phyloP scores from a whole-genome alignment of 1,139 yeast genomes.

The Scheffersomyces cryptocercus region DNA sequence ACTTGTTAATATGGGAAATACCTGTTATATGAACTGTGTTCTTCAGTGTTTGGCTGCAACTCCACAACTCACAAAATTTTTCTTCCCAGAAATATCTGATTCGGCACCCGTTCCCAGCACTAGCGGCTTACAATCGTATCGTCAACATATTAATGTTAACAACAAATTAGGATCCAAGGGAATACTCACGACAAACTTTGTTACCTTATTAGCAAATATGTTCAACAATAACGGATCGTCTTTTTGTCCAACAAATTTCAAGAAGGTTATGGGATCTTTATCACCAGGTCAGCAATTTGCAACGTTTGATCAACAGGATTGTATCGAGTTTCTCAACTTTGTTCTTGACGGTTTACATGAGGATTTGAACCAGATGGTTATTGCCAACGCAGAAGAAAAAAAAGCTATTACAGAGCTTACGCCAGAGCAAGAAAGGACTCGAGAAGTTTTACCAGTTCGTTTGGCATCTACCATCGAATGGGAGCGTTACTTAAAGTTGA shows the following conservation, averaged over 20 bases:
- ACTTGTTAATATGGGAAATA: conserved; percentile 79
- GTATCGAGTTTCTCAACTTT: conserved; percentile 86
- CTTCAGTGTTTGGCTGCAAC: conserved; percentile 72
- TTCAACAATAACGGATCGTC: conserved; percentile 48
- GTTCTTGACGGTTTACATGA: conserved; percentile 85
- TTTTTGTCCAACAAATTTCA: conserved; percentile 59
- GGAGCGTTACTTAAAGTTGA: conserved; percentile 85
- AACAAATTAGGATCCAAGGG: conserved; percentile 87
- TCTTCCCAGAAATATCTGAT: conserved; percentile 29
- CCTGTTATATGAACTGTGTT: conserved; percentile 92
- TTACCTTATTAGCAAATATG: conserved; percentile 63
- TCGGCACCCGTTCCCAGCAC: conserved; percentile 13
- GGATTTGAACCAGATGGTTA: conserved; percentile 69
- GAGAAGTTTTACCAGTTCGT: conserved; percentile 77
- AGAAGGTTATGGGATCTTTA: conserved; percentile 63
- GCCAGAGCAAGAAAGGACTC: conserved; percentile 68
- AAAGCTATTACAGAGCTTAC: conserved; percentile 51
- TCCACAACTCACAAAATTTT: conserved; percentile 43
- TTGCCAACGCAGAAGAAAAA: conserved; percentile 38
- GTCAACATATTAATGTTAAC: conserved; percentile 69
- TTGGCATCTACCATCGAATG: conserved; percentile 92
- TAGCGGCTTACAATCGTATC: conserved; percentile 46
- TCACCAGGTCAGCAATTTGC: conserved; percentile 65
- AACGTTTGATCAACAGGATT: conserved; percentile 88
- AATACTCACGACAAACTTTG: conserved; percentile 71